Evolutionary conservation across 352 stramenopile genomes (phyloP).

Genomic region (Phytopythium vexans): DNA sequence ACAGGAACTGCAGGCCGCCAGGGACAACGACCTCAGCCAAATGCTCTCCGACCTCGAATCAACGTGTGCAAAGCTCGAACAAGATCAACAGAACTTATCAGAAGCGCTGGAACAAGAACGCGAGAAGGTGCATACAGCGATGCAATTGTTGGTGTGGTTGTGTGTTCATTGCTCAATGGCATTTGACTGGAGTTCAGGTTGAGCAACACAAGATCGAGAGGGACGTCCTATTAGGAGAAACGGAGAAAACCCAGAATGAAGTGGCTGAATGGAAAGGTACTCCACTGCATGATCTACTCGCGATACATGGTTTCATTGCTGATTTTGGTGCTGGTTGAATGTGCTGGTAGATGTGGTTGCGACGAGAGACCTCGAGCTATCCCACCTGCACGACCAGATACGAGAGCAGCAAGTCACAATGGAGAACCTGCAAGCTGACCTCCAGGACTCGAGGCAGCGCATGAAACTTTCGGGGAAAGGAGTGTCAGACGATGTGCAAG

Average conservation of each 20-base stretch:
- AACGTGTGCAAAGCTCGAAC: slow-evolving; percentile 49
- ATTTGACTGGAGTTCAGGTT: slow-evolving; percentile 9
- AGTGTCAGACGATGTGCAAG: slow-evolving; percentile 13
- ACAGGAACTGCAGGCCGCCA: slow-evolving; percentile 54
- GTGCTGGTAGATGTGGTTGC: slow-evolving; percentile 23
- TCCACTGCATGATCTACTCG: neutral
- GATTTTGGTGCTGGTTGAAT: neutral
- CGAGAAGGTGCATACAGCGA: slow-evolving; percentile 20
- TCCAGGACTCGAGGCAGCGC: slow-evolving; percentile 9
- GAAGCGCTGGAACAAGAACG: slow-evolving; percentile 33
- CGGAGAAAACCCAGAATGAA: slow-evolving; percentile 20
- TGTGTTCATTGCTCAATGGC: neutral
- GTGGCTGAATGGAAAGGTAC: slow-evolving; percentile 27
- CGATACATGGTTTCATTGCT: slow-evolving; percentile 5
- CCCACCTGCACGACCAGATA: slow-evolving; percentile 45
- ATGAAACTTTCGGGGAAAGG: slow-evolving; percentile 1
- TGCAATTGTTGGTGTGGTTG: neutral
- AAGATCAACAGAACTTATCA: slow-evolving; percentile 33
- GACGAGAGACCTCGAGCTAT: slow-evolving; percentile 38
- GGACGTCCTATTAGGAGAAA: slow-evolving; percentile 10
- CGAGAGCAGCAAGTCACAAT: slow-evolving; percentile 53
- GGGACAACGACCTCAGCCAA: slow-evolving; percentile 59
- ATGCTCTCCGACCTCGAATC: slow-evolving; percentile 65
- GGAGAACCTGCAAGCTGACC: slow-evolving; percentile 55
- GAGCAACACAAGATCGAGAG: slow-evolving; percentile 15